A percentile compares a stretch with the other conserved stretches of the same genome.
These are phyloP conservation scores for Talaromyces atroroseus DNA, from an alignment of 2,329 filamentous ascomycete species.

Conservation along the genomic window DNA sequence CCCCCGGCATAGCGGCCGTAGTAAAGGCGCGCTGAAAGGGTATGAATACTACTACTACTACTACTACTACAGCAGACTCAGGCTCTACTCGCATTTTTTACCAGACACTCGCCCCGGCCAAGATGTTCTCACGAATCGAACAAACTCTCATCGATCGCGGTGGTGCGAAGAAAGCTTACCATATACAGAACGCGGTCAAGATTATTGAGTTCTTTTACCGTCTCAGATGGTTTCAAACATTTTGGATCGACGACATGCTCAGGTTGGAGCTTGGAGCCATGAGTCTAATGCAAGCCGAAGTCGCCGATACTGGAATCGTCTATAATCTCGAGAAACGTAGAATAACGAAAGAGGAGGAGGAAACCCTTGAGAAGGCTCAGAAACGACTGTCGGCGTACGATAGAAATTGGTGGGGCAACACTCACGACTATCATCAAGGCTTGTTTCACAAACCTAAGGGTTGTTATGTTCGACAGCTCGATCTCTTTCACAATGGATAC, in stretches of 20 bases:
- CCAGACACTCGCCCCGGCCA: not conserved
- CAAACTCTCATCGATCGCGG: not conserved
- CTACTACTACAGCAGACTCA: no score
- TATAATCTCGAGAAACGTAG: not conserved
- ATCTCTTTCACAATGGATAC: not conserved
- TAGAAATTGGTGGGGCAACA: not conserved
- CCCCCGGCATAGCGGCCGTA: no score
- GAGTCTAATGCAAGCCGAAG: not conserved
- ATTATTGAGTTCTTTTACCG: not conserved
- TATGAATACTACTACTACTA: no score
- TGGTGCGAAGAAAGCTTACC: not conserved
- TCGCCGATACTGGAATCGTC: not conserved
- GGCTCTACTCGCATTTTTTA: no score
- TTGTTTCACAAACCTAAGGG: not conserved
- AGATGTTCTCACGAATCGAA: conserved; percentile 6
- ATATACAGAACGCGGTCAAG: not conserved
- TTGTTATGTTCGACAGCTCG: conserved; percentile 1
- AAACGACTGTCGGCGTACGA: not conserved
- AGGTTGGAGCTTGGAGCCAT: not conserved
- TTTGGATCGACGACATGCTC: not conserved
- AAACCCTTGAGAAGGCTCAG: not conserved
- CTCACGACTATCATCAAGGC: not conserved
- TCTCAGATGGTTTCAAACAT: not conserved
- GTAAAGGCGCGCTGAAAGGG: no score
- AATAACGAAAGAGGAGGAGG: not conserved